Conservation (phyloP, 345 rosid genomes). For the Microthlaspi erraticum region DNA sequence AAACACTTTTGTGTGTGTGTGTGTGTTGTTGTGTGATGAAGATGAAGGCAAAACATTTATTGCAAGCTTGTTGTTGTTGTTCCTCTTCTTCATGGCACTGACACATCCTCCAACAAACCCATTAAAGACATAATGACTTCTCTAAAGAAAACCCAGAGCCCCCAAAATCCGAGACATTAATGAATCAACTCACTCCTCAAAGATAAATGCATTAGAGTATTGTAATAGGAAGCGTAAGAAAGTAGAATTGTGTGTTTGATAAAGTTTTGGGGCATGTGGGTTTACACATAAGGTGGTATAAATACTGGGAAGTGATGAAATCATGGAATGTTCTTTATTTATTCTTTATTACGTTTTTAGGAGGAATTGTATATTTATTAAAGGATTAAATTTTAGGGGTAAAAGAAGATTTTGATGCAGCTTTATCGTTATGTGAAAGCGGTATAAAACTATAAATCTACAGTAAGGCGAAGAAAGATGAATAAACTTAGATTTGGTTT, state of each 20-base stretch:
- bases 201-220: slow-evolving; percentile 9
- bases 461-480: slow-evolving; percentile 12
- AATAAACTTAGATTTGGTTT: slow-evolving; percentile 45
- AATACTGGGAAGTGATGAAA: slow-evolving; percentile 71
- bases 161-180: slow-evolving; percentile 28
- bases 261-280: slow-evolving; percentile 66
- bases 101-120: slow-evolving; percentile 51
- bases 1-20: slow-evolving; percentile 42
- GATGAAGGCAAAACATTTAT: slow-evolving; percentile 56
- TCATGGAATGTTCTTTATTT: slow-evolving; percentile 44
- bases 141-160: slow-evolving; percentile 46
- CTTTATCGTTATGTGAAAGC: slow-evolving; percentile 40
- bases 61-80: slow-evolving; percentile 51
- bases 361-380: neutral
- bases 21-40: slow-evolving; percentile 47
- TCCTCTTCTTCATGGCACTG: slow-evolving; percentile 58
- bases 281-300: slow-evolving; percentile 52
- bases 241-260: slow-evolving; percentile 49
- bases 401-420: slow-evolving; percentile 46
- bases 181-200: slow-evolving; percentile 32
- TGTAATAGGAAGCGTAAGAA: slow-evolving; percentile 27
- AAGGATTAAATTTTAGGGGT: slow-evolving; percentile 40
- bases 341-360: neutral
- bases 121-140: slow-evolving; percentile 45
- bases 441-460: neutral